Conservation (phyloP, 129 eudicot species). For the Smallanthus sonchifolius region DNA sequence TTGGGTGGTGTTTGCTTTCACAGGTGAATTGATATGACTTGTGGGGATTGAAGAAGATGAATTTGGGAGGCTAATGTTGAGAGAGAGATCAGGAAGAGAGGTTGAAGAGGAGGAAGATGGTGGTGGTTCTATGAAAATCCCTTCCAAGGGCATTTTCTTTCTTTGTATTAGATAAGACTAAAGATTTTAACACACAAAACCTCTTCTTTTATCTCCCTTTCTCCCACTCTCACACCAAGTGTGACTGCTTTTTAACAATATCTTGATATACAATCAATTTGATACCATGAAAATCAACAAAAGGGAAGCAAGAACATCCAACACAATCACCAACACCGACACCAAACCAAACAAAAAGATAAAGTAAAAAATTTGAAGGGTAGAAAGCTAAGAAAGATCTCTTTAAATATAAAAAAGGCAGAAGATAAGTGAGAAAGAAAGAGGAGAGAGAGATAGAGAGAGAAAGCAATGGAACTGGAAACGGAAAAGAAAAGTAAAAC, state of each 20-base stretch:
- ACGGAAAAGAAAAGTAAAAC: constrained; percentile 33
- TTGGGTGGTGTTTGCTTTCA: constrained; percentile 25
- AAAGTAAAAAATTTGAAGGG: constrained; percentile 21
- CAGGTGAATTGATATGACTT: neutral
- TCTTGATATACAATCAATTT: constrained; percentile 28
- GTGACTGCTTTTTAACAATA: constrained; percentile 11
- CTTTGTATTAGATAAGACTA: constrained; percentile 28
- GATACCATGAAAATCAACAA: constrained; percentile 35
- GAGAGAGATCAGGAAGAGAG: constrained; percentile 82
- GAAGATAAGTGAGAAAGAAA: constrained; percentile 16
- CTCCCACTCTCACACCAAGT: constrained; percentile 29
- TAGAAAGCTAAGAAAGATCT: constrained; percentile 32
- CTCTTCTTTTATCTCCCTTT: constrained; percentile 29
- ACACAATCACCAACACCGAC: constrained; percentile 33
- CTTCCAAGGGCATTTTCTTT: constrained; percentile 76
- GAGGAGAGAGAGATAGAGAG: constrained; percentile 20
- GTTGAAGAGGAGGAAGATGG: constrained; percentile 45
- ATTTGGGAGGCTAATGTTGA: constrained; percentile 76
- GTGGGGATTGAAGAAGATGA: constrained; percentile 19
- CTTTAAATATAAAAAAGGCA: constrained; percentile 22
- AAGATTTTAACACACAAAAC: constrained; percentile 16
- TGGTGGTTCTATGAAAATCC: constrained; percentile 56
- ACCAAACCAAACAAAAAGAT: constrained; percentile 30
- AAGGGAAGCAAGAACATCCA: constrained; percentile 28
- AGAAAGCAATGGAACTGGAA: constrained; percentile 15